Evolutionary conservation across 495 filamentous ascomycete species (phyloP).

Genomic region (Mycothermus thermophilus): DNA sequence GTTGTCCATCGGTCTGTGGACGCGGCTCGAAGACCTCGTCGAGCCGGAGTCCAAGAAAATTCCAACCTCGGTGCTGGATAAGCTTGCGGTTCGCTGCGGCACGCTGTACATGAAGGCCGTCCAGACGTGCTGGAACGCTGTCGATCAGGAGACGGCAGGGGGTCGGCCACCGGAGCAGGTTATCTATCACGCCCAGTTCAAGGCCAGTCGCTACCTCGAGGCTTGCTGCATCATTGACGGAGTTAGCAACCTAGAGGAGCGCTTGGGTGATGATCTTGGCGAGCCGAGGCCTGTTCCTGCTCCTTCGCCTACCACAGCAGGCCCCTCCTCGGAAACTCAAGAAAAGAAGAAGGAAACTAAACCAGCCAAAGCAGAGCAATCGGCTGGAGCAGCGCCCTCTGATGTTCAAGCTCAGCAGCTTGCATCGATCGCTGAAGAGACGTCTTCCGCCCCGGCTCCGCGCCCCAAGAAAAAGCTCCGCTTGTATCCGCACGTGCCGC

Average conservation of each 20-base stretch:
- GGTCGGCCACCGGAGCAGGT: slow-evolving; percentile 26
- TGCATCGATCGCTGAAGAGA: neutral
- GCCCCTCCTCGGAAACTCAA: slow-evolving; percentile 8
- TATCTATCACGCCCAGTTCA: slow-evolving; percentile 27
- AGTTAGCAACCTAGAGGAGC: slow-evolving; percentile 34
- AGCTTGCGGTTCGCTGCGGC: slow-evolving; percentile 59
- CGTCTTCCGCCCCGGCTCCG: neutral
- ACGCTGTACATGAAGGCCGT: slow-evolving; percentile 68
- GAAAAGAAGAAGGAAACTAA: neutral
- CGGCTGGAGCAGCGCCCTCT: neutral
- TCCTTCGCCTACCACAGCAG: too few species aligned
- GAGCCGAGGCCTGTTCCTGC: slow-evolving; percentile 10
- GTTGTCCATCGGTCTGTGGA: slow-evolving; percentile 81
- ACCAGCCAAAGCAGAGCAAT: neutral
- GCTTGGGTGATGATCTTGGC: slow-evolving; percentile 26
- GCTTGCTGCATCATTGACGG: slow-evolving; percentile 39
- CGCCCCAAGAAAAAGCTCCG: slow-evolving; percentile 26
- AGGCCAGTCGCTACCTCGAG: slow-evolving; percentile 32
- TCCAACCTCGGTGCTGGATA: slow-evolving; percentile 36
- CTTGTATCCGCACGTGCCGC: slow-evolving; percentile 35
- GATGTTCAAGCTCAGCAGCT: neutral
- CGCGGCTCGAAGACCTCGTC: slow-evolving; percentile 50
- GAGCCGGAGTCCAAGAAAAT: slow-evolving; percentile 20
- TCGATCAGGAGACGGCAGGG: slow-evolving; percentile 47
- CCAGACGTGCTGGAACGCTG: slow-evolving; percentile 62